Evolutionary conservation across 441 rosid species (phyloP), one percentile per base, ranked within the genome.

Genomic region (Populus hybrid): DNA sequence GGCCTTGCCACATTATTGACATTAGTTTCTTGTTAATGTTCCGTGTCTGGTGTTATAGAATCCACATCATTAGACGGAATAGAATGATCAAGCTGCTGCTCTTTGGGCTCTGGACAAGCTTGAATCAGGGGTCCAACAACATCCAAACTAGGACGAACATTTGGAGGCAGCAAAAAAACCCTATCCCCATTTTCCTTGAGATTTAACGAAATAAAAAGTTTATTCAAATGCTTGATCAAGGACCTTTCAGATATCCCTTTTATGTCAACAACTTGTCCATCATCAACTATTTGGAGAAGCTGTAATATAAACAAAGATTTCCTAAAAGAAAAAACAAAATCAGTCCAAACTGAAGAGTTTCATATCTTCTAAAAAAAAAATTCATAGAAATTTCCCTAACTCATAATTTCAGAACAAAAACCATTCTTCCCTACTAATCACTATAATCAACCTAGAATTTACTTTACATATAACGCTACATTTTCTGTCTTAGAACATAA

Each of bases 241-340:
- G 90, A 72, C 72, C 74, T 92, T 77, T 95, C 97, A 3, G 93
- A 86, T 70, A 95, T 89, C 40, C 92, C 98, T 83, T 88, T 88
- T 72, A 94, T 87, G 85, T 92, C 95, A 83, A 95, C 99, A 67
- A 95, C 98, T 90, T 94, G 98, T 63, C 99, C 99, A 73, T 79
- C 89, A 81, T 95, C 97, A 67, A 95, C 88, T 98, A 94, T 94
- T 85, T 86, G 88, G 79, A 91, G 87, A 78, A 95, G 96, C 99
- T 93, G 81, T 35, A 67, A 1, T 6, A 12, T 76, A 76, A 79
- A 23, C 64, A 50, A 68, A 79, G 24, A 77, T 70, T 67, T 69
- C 35, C 59, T 34, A 21, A 40, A 34, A 20, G 1, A 30, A 73
- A 23, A 12, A 20, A 57, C 26, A 28, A 24, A 23, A 20, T 34